Base-by-base conservation (phyloP, 176 grass and related monocot genomes). In the Musa itinerans region DNA sequence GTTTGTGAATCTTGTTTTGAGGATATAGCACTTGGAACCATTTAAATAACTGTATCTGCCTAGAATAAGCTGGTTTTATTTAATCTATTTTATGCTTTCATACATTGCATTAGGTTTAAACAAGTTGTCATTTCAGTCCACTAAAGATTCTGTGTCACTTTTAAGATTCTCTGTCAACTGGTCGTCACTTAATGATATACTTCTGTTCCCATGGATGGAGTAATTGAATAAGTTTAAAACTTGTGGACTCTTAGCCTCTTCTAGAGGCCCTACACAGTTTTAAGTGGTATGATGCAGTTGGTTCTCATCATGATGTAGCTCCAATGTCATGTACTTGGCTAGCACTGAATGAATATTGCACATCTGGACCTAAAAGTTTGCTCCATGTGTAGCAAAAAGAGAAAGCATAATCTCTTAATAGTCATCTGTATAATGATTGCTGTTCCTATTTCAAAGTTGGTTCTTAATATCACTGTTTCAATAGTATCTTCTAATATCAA, bases 401-500 rank as follows among this genome's bases (percentile, higher is more conserved):
- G 11, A 50, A n/a, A 11, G 51, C 48, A 65, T 11, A 11, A 27
- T 8, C 9, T 16, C 48, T 50, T 70, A 50, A 70, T 70, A 70
- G 8, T n/a, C 50, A 20, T 19, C 2, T 10, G 11, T 34, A 63
- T 16, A 70, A 50, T 70, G 17, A 51, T 70, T 21, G 50, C 8
- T 50, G 10, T 65, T 65, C 57, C 57, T 61, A 19, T 27, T 14
- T 16, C 12, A 17, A 34, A 19, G 34, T 20, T 58, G 17, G 17
- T 29, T 75, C 15, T 58, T 61, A 15, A 20, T 65, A 10, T 24
- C 3, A 27, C 66, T 49, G 21, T 49, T 52, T 81, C 72, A 59
- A 58, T 50, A 17, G 1, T 66, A 75, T 85, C n/a, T 84, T 34
- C 80, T 80, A 72, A 43, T 77, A 27, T 17, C 2, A 63, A 13